phyloP scores from a whole-genome alignment of 345 rosid species.

The Excoecaria cochinchinensis region DNA sequence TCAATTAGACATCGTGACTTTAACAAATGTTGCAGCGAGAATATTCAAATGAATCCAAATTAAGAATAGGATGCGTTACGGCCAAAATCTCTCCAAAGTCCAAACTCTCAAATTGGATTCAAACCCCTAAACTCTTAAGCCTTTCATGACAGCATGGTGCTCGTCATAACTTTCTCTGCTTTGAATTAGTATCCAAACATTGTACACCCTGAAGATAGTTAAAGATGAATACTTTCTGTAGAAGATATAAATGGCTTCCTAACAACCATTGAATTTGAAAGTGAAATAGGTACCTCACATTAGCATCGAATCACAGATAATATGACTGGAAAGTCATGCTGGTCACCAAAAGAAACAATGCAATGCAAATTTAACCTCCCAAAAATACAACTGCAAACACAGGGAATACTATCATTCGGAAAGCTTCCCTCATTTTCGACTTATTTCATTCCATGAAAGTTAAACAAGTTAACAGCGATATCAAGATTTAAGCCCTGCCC shows the following conservation, averaged over 20 bases:
- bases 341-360: not conserved
- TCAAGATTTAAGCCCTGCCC: conserved; percentile 48
- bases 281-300: not conserved
- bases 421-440: conserved; percentile 3
- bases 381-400: not conserved
- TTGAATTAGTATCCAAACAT: no score
- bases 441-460: conserved; percentile 27
- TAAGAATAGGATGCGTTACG: no score
- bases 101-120: no score
- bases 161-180: no score
- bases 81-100: no score
- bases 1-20: no score
- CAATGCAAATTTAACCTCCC: not conserved
- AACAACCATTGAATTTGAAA: not conserved
- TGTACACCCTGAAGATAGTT: no score
- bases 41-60: no score
- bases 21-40: no score
- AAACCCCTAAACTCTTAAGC: no score
- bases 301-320: not conserved
- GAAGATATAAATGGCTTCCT: not conserved
- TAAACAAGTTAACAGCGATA: conserved; percentile 17
- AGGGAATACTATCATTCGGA: not conserved
- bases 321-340: not conserved
- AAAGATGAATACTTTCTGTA: no score
- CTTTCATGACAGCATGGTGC: no score